Base-by-base conservation (phyloP, 2,329 filamentous ascomycete species). In the Hymenoscyphus albidus region DNA sequence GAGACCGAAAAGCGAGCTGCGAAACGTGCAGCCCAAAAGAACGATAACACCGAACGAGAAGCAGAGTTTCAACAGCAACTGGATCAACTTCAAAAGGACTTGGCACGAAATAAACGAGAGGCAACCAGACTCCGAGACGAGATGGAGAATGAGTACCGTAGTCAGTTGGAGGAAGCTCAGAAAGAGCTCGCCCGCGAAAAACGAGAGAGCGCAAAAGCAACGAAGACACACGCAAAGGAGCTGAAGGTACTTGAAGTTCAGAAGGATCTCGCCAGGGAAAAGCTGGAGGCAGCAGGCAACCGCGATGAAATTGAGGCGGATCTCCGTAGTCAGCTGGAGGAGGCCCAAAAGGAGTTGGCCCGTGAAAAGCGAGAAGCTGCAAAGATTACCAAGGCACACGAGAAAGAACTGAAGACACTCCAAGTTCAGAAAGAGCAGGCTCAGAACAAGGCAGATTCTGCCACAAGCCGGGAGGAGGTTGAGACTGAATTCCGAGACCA, bases 1-100 rank as follows among this genome's bases (percentile, higher is more conserved):
- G 91, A 93, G 69, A 91, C 90, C 69, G 91, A 95, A 74, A 94
- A 87, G 75, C 85, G 87, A n/a, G 83, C 87, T 2, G 80, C 84
- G 9, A 85, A 88, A 69, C 85, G 88, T 61, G 83, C 83, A 3
- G 75, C 77, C 4, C 74, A 79, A 55, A 79, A 77, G 65, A 80
- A 69, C 72, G 77, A 70, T 69, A 79, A 69, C 70, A 77, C 72
- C 69, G 75, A 73, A 72, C 81, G 72, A 77, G 75, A 74, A 77
- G 79, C 44, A 16, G 63, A 68, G 14, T 61, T 80, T 78, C 67
- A 80, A 79, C 61, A 78, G 81, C 65, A 67, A 59, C 63, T 71
- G 77, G 76, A 78, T 58, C 71, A 67, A 51, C 61, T 78, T 2
- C 72, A 75, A 32, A 75, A 66, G 66, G 78, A 72, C 76, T 74